Evolutionary conservation across 805 yeast genomes (phyloP), one percentile per base, ranked within the genome.

Genomic region (Wickerhamomyces xylosicus): DNA sequence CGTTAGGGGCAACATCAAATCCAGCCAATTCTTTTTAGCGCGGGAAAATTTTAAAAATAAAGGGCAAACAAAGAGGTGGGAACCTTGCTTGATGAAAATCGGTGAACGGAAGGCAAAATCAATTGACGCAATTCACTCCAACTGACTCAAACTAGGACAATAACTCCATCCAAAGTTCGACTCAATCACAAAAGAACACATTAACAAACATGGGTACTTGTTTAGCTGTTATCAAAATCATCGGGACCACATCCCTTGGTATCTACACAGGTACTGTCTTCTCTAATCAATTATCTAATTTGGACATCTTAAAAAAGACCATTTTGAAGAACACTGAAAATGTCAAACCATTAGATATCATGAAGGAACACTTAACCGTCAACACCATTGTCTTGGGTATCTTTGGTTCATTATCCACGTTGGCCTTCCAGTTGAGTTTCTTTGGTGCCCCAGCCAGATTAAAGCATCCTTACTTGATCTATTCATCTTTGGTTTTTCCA

Each of bases 381-480:
- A 55, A 59, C 38, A 49, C 50, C 38, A 33, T 47, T 37, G 37
- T 56, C 36, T 51, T 57, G 36, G 45, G 53, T 13, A 45, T 56
- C 2, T 58, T 77, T 27, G 77, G 78, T 15, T 53, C 70, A 4
- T 33, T 76, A 19, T 67, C 81, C 7, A 49, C 80, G 1, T 57
- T 64, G 28, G 62, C 76, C 37, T 76, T 82, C 47, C 60, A 66
- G 25, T 47, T 69, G 45, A 79, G 81, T n/a, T 82, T 68, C 53
- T 61, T 61, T 37, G 66, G 67, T 36, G 75, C 86, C 1, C 75
- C 84, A 17, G 47, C 57, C 5, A 53, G 62, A 29, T 77, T 69
- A 40, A 73, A 73, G 56, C 94, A 83, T 58, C 92, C 92, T 17
- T 83, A 82, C 54, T 67, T 83, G 52, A 52, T 83, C 13, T 83